phyloP scores from a whole-genome alignment of 164 flowering plant species.

The Akebia trifoliata region DNA sequence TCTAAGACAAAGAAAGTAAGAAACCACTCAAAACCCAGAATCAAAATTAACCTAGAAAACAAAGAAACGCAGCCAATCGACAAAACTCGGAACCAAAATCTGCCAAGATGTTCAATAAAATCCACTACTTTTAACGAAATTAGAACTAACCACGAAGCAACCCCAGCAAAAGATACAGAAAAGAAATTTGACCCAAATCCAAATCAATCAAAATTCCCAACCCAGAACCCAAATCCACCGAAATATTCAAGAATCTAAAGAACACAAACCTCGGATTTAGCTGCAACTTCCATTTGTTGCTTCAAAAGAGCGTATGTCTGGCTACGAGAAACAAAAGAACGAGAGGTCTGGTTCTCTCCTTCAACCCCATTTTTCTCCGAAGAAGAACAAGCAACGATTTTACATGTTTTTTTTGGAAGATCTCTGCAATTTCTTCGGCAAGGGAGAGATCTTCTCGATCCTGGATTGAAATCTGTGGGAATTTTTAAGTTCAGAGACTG shows the following conservation, averaged over 20 bases:
- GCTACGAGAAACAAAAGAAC: constrained; percentile 54
- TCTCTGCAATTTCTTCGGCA: constrained; percentile 9
- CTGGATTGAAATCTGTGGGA: constrained; percentile 28
- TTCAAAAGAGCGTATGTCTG: constrained; percentile 76
- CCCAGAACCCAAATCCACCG: neutral
- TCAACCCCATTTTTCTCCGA: constrained; percentile 31
- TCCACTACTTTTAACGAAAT: neutral
- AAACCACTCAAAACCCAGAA: too few relatives aligned
- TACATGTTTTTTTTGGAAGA: constrained; percentile 16
- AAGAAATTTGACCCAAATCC: neutral
- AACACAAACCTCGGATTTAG: constrained; percentile 71
- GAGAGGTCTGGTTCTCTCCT: constrained; percentile 25
- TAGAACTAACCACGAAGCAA: neutral
- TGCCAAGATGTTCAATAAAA: neutral
- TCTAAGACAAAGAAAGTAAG: too few relatives aligned
- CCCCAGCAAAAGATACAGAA: neutral
- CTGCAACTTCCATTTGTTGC: constrained; percentile 89
- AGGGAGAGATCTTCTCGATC: constrained; percentile 8
- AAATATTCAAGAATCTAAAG: neutral
- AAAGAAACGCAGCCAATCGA: neutral
- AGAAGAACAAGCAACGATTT: constrained; percentile 44
- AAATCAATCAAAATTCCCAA: neutral
- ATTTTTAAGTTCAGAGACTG: constrained; percentile 39
- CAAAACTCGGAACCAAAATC: neutral
- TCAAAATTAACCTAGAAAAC: neutral